These are phyloP conservation scores for Podaxis sp. DNA, from an alignment of 768 basidiomycete genomes.

Conservation along the genomic window DNA sequence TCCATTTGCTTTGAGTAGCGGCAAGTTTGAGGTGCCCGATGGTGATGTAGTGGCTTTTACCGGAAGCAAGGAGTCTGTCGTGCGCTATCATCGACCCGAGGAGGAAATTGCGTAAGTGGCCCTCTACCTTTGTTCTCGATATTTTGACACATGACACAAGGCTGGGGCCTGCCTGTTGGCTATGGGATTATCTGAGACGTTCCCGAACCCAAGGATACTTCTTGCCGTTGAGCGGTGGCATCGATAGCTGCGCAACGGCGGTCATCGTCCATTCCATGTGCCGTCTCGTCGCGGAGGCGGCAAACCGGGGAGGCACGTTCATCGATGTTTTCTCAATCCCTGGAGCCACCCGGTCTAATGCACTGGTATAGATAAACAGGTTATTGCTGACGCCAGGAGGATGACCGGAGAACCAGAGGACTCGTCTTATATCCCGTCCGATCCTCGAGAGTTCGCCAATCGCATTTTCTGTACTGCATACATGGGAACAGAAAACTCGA, in stretches of 20 bases:
- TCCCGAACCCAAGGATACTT: conserved; percentile 96
- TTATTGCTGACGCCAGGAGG: conserved; percentile 87
- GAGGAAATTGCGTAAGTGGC: conserved; percentile 93
- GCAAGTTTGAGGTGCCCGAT: conserved; percentile 63
- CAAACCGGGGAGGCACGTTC: conserved; percentile 63
- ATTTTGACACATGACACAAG: conserved; percentile 37
- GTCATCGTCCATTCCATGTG: conserved; percentile 98
- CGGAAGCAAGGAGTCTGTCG: conserved; percentile 40
- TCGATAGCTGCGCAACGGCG: conserved; percentile 97
- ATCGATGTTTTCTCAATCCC: neutral
- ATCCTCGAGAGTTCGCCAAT: conserved; percentile 82
- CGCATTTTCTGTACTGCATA: conserved; percentile 97
- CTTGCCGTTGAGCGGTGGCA: conserved; percentile 91
- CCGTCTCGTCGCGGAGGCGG: conserved; percentile 81
- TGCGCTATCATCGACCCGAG: conserved; percentile 83
- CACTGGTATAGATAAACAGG: conserved; percentile 63
- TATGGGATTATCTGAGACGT: conserved; percentile 98
- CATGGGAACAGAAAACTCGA: conserved; percentile 99
- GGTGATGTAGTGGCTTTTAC: conserved; percentile 44
- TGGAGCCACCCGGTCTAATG: neutral
- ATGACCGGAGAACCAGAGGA: conserved; percentile 83
- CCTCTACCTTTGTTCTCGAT: neutral
- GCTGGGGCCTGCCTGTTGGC: conserved; percentile 96
- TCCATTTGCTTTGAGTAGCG: conserved; percentile 74
- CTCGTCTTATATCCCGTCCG: conserved; percentile 81